Base-by-base conservation (phyloP, 192 early-diverging fungal genomes). In the Coemansia sp. region DNA sequence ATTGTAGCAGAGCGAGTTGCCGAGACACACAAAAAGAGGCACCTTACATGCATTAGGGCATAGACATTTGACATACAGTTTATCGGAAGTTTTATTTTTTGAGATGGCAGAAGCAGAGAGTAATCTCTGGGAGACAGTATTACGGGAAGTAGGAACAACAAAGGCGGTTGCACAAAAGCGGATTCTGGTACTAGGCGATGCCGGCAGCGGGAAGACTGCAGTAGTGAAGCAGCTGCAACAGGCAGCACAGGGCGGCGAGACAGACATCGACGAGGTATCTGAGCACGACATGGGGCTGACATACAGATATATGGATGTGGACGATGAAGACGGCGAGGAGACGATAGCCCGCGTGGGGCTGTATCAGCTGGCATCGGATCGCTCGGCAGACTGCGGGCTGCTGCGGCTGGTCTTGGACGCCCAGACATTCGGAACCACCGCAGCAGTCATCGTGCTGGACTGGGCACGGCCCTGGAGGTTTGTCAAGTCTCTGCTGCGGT, bases 381-480 rank as follows among this genome's bases (percentile, higher is more conserved):
- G 84, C 46, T 67, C 80, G 20, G 78, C 85, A 48, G 91, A 86
- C 56, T 73, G 81, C 55, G 83, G 83, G 43, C 71, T 92, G 53
- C 73, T 93, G 30, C 76, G 71, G 45, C 88, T 89, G 66, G 88
- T 85, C 30, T 65, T 94, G 41, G 86, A 83, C 56, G 66, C 81
- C 31, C 78, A 83, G 16, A 80, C 88, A 14, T 58, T 92, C 28
- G 56, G 81, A 0, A 79, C 85, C 51, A 79, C 85, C 0, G 66
- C 87, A 21, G 85, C 89, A 0, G 72, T 94, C 0, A 80, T 97
- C 46, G 85, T 88, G 40, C 75, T 97, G 40, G 94, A 97, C 76
- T 97, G 94, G 94, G 81, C 85, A 17, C 79, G 81, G 67, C 94
- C 94, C 16, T 93, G 92, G 90, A 75, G 66, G 23, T 97, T 93